Evolutionary conservation across 257 asterid genomes (phyloP).

Genomic region (Scutellaria barbata): DNA sequence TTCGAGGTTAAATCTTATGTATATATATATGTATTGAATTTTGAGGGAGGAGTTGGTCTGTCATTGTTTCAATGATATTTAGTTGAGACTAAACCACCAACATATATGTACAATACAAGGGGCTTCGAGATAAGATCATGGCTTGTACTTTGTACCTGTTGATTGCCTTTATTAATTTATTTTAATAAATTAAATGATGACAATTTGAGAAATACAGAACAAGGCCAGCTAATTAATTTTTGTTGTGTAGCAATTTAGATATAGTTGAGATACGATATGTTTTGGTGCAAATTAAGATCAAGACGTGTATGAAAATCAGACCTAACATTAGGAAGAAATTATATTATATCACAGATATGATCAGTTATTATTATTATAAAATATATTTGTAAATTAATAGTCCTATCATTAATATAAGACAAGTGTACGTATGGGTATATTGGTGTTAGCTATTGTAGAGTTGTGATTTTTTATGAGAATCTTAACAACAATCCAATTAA

Average conservation of each 20-base stretch:
- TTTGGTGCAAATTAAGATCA: slow-evolving; percentile 23
- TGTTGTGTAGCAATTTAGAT: slow-evolving; percentile 33
- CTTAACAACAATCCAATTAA: no score
- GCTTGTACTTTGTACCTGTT: slow-evolving; percentile 7
- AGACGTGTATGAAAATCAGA: slow-evolving; percentile 42
- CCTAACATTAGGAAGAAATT: not conserved
- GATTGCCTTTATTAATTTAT: not conserved
- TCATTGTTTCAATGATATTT: not conserved
- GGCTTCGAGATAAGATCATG: not conserved
- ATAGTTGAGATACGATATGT: slow-evolving; percentile 19
- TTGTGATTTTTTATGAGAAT: no score
- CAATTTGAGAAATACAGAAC: not conserved
- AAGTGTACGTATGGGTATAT: not conserved
- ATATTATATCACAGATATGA: not conserved
- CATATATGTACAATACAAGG: not conserved
- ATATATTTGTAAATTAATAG: not conserved
- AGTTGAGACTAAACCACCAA: not conserved
- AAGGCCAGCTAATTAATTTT: slow-evolving; percentile 36
- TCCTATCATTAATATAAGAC: not conserved
- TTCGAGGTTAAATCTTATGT: no score
- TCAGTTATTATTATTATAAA: not conserved
- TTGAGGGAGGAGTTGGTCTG: no score
- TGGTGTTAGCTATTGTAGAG: no score
- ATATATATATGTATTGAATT: no score
- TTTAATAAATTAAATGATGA: not conserved